phyloP scores from a whole-genome alignment of 331 rosid genomes.

The Dryas integrifolia region DNA sequence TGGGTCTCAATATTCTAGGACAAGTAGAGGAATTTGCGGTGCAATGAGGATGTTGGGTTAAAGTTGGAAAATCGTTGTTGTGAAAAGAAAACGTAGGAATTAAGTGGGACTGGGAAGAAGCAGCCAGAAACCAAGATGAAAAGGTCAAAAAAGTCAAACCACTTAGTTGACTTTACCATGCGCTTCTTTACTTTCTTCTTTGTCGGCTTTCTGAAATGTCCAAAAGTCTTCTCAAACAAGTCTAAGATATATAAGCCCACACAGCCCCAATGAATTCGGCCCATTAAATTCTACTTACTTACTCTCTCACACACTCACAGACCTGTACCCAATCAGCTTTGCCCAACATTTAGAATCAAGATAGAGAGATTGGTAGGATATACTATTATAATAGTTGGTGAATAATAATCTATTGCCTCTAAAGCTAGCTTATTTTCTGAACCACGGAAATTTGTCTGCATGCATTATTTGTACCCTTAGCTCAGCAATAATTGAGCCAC shows the following conservation, averaged over 20 bases:
- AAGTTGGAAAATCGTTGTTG: slow-evolving; percentile 18
- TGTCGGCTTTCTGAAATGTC: slow-evolving; percentile 3
- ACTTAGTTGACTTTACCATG: slow-evolving; percentile 24
- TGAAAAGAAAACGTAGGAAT: slow-evolving; percentile 18
- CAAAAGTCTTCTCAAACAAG: neutral
- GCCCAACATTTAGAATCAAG: no score
- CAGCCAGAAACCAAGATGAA: neutral
- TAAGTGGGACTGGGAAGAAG: neutral
- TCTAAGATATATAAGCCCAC: neutral
- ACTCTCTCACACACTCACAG: no score
- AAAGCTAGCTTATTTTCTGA: no score
- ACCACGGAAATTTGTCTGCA: no score
- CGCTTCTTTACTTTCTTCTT: neutral
- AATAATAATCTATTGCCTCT: no score
- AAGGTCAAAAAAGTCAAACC: slow-evolving; percentile 30
- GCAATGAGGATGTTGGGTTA: slow-evolving; percentile 37
- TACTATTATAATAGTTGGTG: no score
- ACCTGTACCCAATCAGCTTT: no score
- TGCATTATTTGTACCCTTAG: no score
- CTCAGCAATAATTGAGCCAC: no score
- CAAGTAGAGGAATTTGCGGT: slow-evolving; percentile 33
- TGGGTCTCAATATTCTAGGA: slow-evolving; percentile 15
- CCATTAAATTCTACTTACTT: neutral
- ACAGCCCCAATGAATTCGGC: neutral
- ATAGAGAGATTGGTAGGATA: no score